Evolutionary conservation across 352 stramenopile species (phyloP).

Genomic region (Phytopythium sindhum): DNA sequence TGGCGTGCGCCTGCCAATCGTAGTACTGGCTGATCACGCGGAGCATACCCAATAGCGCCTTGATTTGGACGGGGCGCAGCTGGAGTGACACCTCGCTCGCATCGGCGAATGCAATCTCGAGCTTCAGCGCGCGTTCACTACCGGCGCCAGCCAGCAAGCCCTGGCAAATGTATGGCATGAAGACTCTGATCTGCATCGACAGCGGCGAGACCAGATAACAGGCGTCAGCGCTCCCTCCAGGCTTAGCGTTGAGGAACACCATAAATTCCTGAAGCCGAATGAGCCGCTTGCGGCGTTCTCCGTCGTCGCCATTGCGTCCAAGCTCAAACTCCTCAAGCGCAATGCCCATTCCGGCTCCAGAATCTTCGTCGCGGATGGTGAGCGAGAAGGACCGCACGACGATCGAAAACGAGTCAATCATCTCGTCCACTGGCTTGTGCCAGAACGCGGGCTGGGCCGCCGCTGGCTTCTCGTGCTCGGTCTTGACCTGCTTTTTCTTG

Average conservation of each 20-base stretch:
- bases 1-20: constrained; percentile 61
- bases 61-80: constrained; percentile 63
- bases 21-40: constrained; percentile 59
- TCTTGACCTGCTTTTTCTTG: constrained; percentile 8
- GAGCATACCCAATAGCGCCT: constrained; percentile 52
- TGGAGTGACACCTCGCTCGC: constrained; percentile 36
- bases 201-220: constrained; percentile 53
- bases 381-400: constrained; percentile 43
- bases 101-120: constrained; percentile 46
- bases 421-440: constrained; percentile 54
- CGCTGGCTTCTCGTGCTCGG: constrained; percentile 1
- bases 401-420: constrained; percentile 74
- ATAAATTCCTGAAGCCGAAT: constrained; percentile 61
- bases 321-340: constrained; percentile 62
- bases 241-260: constrained; percentile 59
- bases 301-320: constrained; percentile 24
- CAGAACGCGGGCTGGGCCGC: constrained; percentile 39
- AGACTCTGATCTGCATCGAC: constrained; percentile 51
- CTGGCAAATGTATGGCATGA: constrained; percentile 68
- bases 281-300: constrained; percentile 36
- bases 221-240: constrained; percentile 22
- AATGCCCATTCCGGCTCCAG: constrained; percentile 46
- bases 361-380: constrained; percentile 61
- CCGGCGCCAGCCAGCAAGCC: constrained; percentile 49
- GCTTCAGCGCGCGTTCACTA: constrained; percentile 37